phyloP scores from a whole-genome alignment of 1,284 basidiomycete genomes.

The Coniferiporia weirii region DNA sequence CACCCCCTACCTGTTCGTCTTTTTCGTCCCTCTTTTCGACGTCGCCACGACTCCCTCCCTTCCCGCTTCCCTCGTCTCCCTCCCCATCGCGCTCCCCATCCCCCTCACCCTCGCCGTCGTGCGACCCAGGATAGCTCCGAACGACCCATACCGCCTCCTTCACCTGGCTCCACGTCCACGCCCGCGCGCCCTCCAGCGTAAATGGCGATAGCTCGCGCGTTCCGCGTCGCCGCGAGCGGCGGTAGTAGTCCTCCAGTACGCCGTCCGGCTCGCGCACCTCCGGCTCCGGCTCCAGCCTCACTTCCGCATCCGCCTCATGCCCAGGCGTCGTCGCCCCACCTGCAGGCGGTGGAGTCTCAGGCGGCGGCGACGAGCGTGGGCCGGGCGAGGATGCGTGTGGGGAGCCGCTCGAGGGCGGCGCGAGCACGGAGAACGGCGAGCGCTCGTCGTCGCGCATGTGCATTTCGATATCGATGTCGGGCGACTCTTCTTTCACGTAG shows the following conservation, averaged over 20 bases:
- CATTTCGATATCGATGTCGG: background rate
- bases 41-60: background rate
- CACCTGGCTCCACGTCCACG: slow-evolving; percentile 17
- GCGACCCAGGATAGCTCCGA: slow-evolving; percentile 2
- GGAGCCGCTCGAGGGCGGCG: too few relatives aligned
- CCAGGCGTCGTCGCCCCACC: background rate
- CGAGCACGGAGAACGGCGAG: background rate
- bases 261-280: slow-evolving; percentile 1
- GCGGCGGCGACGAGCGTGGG: slow-evolving; percentile 7
- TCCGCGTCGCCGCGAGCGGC: slow-evolving; percentile 8
- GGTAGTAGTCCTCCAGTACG: slow-evolving; percentile 15
- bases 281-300: background rate
- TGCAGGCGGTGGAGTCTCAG: slow-evolving; percentile 9
- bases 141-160: slow-evolving; percentile 17
- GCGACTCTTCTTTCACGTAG: slow-evolving; percentile 8
- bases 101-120: background rate
- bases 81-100: background rate
- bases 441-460: background rate
- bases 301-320: background rate
- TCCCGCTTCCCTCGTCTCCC: background rate
- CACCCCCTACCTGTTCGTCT: too few relatives aligned
- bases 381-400: background rate
- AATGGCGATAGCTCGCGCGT: slow-evolving; percentile 14
- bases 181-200: slow-evolving; percentile 7
- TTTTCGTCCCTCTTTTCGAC: background rate